Evolutionary conservation across 169 alveolate genomes (phyloP).

Genomic region (Plasmodium chabaudi): DNA sequence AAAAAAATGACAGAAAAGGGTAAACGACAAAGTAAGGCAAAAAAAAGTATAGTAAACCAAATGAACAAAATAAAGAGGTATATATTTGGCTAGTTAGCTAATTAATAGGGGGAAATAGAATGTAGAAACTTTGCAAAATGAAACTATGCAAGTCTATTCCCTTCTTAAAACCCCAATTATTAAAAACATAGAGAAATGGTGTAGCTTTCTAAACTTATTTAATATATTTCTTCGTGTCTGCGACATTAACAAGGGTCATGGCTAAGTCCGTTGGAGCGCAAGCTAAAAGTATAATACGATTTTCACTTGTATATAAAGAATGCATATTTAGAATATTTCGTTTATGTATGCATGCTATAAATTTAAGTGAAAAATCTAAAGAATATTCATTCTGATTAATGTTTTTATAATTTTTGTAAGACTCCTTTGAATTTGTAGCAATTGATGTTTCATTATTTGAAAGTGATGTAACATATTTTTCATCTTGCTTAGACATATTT

Average conservation of each 20-base stretch:
- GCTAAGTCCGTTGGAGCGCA: slow-evolving; percentile 27
- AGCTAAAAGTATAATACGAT: slow-evolving; percentile 9
- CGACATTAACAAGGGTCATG: slow-evolving; percentile 20
- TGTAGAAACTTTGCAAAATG: no score
- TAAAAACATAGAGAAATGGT: neutral
- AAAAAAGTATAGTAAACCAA: no score
- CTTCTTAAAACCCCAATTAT: neutral
- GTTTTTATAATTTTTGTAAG: neutral
- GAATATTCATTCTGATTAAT: neutral
- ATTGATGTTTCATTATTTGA: neutral
- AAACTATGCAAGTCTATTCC: neutral
- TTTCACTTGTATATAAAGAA: neutral
- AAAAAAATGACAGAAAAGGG: no score
- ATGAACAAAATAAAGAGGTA: no score
- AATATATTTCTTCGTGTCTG: slow-evolving; percentile 50
- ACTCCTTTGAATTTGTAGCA: neutral
- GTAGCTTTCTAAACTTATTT: neutral
- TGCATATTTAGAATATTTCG: slow-evolving; percentile 21
- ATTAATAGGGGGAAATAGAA: no score
- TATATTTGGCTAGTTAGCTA: no score
- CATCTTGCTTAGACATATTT: slow-evolving; percentile 1
- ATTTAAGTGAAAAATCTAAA: slow-evolving; percentile 5
- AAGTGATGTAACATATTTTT: neutral
- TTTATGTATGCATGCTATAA: neutral
- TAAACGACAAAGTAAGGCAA: no score